Base-by-base conservation (phyloP, 768 basidiomycete species). In the Nidularia sp. region DNA sequence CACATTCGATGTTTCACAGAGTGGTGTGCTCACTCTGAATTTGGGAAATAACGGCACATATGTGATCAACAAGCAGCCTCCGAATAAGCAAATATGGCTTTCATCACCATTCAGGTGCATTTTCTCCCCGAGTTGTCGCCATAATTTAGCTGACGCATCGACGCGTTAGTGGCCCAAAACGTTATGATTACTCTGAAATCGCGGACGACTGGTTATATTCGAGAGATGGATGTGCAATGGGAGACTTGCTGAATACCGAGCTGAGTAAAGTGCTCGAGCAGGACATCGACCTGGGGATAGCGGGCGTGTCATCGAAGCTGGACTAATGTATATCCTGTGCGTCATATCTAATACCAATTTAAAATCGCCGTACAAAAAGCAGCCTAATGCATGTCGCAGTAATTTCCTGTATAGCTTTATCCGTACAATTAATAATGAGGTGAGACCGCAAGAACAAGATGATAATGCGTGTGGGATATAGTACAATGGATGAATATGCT, bases 21-120 rank as follows among this genome's bases (percentile, higher is more conserved):
- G 87, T 60, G 94, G 94, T n/a, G 94, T 97, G 32, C 66, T 97
- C 34, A 97, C 93, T 1, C 79, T 96, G 43, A 76, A 74, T 47
- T 75, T 95, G 12, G 93, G 86, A 32, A 70, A 76, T 39, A 72
- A 84, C 51, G 93, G 92, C 10, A 96, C 90, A 8, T 97, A 96
- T 70, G 94, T 96, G 31, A 86, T 97, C 70, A 97, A 97, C 70
- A 97, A 96, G 74, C 94, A 97, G 65, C 94, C 94, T 8, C 94
- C 94, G 5, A 97, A 97, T 66, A 93, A 93, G 71, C 94, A 97
- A 64, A 96, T 97, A 59, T 97, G 94, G 94, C 75, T 97, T 15
- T 94, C 92, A 3, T 93, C 90, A 6, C 94, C 94, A 0, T 65
- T 83, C 57, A 92, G 90, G 93, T 93, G 57, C 36, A 73, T 64